phyloP scores from a whole-genome alignment of 2,329 filamentous ascomycete species.

The Verticillium tricorpus region DNA sequence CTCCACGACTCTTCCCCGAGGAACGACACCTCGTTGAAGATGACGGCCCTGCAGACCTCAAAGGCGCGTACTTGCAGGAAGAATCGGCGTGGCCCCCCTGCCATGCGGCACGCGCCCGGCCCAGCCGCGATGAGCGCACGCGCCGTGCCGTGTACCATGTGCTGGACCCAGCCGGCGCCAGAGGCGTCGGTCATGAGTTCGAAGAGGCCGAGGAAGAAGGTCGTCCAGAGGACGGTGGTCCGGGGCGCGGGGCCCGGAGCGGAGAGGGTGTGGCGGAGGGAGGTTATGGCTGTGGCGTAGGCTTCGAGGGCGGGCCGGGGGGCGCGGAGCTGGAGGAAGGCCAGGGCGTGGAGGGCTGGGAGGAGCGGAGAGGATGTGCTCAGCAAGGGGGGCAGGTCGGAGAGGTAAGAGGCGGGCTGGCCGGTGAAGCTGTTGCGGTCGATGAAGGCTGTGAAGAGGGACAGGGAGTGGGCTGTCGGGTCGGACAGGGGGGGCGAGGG shows the following conservation, averaged over 20 bases:
- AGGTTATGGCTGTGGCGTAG: neutral
- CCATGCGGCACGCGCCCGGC: slow-evolving; percentile 13
- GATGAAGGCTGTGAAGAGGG: slow-evolving; percentile 24
- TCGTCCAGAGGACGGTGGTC: slow-evolving; percentile 24
- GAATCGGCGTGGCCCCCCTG: slow-evolving; percentile 12
- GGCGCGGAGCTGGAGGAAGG: neutral
- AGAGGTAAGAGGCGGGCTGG: neutral
- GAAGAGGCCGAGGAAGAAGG: slow-evolving; percentile 26
- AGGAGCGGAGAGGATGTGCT: neutral
- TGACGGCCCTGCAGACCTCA: slow-evolving; percentile 25
- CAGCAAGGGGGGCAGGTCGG: slow-evolving; percentile 18
- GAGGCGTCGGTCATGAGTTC: slow-evolving; percentile 29
- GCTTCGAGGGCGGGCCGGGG: neutral
- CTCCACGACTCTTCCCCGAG: slow-evolving; percentile 13
- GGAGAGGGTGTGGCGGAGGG: neutral
- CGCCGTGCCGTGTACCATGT: slow-evolving; percentile 27
- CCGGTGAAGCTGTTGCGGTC: slow-evolving; percentile 22
- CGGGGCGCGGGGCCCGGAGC: neutral
- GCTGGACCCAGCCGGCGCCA: slow-evolving; percentile 26
- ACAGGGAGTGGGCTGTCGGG: slow-evolving; percentile 14
- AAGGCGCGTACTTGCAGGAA: slow-evolving; percentile 24
- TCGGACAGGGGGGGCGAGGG: slow-evolving; percentile 9
- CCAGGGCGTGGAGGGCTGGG: neutral
- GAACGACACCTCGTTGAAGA: slow-evolving; percentile 23
- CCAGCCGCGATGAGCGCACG: slow-evolving; percentile 24